Evolutionary conservation across 176 grass and related monocot genomes (phyloP), one percentile per base, ranked within the genome.

Genomic region (Ampelocalamus luodianensis): DNA sequence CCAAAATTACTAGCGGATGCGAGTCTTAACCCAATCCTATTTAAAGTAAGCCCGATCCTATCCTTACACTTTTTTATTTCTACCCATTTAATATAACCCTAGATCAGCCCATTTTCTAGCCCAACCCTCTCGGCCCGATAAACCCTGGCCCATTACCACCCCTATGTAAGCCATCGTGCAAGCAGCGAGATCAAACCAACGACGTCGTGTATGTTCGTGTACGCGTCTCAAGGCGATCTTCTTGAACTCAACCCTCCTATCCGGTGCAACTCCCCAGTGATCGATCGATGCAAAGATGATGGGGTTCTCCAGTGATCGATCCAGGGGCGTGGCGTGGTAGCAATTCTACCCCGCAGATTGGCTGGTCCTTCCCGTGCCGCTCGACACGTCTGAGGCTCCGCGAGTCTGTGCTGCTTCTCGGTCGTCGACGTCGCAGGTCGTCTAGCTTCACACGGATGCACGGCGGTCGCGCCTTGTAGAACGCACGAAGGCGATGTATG

Each of bases 111-210:
- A 29, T 29, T 29, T 29, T 1, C 1, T 1, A 29, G 1, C 29
- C 29, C 29, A 29, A 29, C 29, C 29, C 29, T 1, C 29, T 29
- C 29, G 29, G 29, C 29, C 29, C 29, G 29, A 29, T 29, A 29
- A 29, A 29, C 29, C 29, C 29, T 29, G 1, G 29, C 29, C 29
- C 29, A 29, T 29, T 29, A 29, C 29, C n/a, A n/a, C n/a, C n/a
- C n/a, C n/a, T n/a, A 77, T 48, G 64, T 5, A 58, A 76, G 74
- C 84, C 91, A 93, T 93, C 17, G 45, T 11, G 54, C 53, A 37
- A 11, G 34, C 43, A 55, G 39, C 13, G 34, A 44, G 16, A 49
- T 5, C 3, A 50, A 50, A 29, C 29, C 29, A 29, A 29, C 29
- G 29, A 29, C 29, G 29, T 1, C 15, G 14, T 49, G 46, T 14